phyloP scores from a whole-genome alignment of 305 asterid genomes.

The Andrographis paniculata region DNA sequence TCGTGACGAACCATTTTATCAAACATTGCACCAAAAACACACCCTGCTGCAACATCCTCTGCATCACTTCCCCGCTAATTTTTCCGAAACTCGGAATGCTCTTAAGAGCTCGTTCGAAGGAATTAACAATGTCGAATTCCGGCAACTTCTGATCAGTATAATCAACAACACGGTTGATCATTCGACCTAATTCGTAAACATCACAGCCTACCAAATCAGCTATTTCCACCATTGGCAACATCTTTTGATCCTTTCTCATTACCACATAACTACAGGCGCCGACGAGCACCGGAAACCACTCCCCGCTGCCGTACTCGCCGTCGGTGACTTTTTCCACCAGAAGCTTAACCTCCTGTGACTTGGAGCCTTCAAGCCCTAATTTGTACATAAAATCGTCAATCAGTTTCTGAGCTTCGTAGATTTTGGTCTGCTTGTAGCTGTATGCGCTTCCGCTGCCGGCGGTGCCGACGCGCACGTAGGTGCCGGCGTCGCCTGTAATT shows the following conservation, averaged over 20 bases:
- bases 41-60: slow-evolving; percentile 63
- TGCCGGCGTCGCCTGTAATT: slow-evolving; percentile 39
- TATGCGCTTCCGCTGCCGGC: slow-evolving; percentile 41
- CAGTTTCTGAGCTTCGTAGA: slow-evolving; percentile 37
- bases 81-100: slow-evolving; percentile 25
- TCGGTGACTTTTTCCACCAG: slow-evolving; percentile 44
- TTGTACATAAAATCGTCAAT: slow-evolving; percentile 38
- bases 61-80: slow-evolving; percentile 29
- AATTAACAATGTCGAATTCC: slow-evolving; percentile 49
- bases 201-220: slow-evolving; percentile 51
- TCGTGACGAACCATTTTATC: slow-evolving; percentile 76
- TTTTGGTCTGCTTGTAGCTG: slow-evolving; percentile 44
- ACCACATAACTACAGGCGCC: slow-evolving; percentile 78
- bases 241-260: slow-evolving; percentile 40
- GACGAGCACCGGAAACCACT: slow-evolving; percentile 54
- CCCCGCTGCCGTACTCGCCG: slow-evolving; percentile 62
- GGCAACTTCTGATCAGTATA: slow-evolving; percentile 58
- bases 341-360: slow-evolving; percentile 31
- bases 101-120: slow-evolving; percentile 34
- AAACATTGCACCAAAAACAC: slow-evolving; percentile 73
- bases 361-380: slow-evolving; percentile 33
- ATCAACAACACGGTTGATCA: slow-evolving; percentile 56
- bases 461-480: slow-evolving; percentile 42
- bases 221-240: slow-evolving; percentile 41
- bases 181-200: slow-evolving; percentile 51